phyloP scores from a whole-genome alignment of 2,329 filamentous ascomycete species.

The Fusarium nematophilum region DNA sequence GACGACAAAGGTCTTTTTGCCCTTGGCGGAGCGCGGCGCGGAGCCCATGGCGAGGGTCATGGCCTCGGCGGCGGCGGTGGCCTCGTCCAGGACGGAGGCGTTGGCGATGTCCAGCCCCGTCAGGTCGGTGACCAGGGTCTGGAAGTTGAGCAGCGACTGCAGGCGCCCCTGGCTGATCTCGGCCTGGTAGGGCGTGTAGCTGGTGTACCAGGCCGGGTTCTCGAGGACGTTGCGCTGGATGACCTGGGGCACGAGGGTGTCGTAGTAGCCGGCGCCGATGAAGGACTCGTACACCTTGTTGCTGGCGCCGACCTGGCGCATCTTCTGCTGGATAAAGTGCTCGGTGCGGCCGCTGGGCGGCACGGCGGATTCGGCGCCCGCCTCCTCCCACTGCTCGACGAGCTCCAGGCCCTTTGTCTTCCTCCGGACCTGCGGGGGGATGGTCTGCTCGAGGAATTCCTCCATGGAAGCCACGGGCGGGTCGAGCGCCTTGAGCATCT shows the following conservation, averaged over 20 bases:
- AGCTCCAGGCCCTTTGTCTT: slow-evolving; percentile 42
- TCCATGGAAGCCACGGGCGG: slow-evolving; percentile 80
- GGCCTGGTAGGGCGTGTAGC: slow-evolving; percentile 96
- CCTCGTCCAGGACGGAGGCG: slow-evolving; percentile 90
- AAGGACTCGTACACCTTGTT: slow-evolving; percentile 70
- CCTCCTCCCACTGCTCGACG: slow-evolving; percentile 45
- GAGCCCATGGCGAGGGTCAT: slow-evolving; percentile 86
- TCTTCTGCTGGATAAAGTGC: slow-evolving; percentile 57
- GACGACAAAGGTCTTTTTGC: slow-evolving; percentile 83
- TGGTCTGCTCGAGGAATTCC: slow-evolving; percentile 84
- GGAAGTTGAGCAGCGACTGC: slow-evolving; percentile 93
- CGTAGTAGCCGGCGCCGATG: slow-evolving; percentile 90
- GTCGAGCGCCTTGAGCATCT: slow-evolving; percentile 84
- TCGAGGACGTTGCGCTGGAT: slow-evolving; percentile 94
- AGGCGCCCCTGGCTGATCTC: slow-evolving; percentile 96
- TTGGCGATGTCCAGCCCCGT: slow-evolving; percentile 90
- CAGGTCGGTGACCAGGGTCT: slow-evolving; percentile 90
- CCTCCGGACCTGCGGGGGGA: slow-evolving; percentile 76
- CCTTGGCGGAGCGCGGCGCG: slow-evolving; percentile 70
- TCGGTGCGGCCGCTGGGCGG: slow-evolving; percentile 42
- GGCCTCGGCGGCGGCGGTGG: slow-evolving; percentile 92
- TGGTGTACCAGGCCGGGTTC: slow-evolving; percentile 96
- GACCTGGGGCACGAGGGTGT: slow-evolving; percentile 84
- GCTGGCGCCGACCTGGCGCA: slow-evolving; percentile 63
- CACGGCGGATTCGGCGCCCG: slow-evolving; percentile 33